Conservation (phyloP, 139 green algal species). For the Eudorina sp. region DNA sequence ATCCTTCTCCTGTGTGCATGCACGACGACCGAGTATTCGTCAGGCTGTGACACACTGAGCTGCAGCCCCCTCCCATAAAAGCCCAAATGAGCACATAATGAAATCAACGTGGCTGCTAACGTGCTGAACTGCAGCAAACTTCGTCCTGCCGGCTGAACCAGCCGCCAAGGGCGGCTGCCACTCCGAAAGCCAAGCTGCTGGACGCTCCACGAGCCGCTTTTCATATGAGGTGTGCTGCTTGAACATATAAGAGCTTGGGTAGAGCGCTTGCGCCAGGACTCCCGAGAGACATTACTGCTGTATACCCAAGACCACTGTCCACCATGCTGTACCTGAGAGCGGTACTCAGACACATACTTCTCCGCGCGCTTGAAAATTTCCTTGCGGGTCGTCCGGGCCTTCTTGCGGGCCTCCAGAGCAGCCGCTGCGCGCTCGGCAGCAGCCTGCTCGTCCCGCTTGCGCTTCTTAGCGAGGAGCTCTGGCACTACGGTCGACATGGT, state of each 20-base stretch:
- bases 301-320: neutral
- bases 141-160: conserved; percentile 6
- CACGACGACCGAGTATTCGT: neutral
- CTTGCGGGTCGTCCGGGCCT: conserved; percentile 73
- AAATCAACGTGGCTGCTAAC: neutral
- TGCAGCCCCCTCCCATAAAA: neutral
- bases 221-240: neutral
- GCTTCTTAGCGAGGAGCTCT: conserved; percentile 94
- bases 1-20: conserved; percentile 91
- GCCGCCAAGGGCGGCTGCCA: conserved; percentile 38
- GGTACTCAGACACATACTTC: conserved; percentile 98
- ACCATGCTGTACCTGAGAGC: conserved; percentile 78
- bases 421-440: conserved; percentile 80
- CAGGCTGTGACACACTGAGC: neutral
- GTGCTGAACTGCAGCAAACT: neutral
- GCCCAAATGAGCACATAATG: no score
- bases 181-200: conserved; percentile 7
- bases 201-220: conserved; percentile 21
- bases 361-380: conserved; percentile 98
- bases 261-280: no score
- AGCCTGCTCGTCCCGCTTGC: conserved; percentile 89
- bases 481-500: conserved; percentile 66
- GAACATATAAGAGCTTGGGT: no score
- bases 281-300: no score
- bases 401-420: conserved; percentile 77